These are phyloP conservation scores for Aspergillus biplanus DNA, from an alignment of 495 filamentous ascomycete genomes.

Conservation along the genomic window DNA sequence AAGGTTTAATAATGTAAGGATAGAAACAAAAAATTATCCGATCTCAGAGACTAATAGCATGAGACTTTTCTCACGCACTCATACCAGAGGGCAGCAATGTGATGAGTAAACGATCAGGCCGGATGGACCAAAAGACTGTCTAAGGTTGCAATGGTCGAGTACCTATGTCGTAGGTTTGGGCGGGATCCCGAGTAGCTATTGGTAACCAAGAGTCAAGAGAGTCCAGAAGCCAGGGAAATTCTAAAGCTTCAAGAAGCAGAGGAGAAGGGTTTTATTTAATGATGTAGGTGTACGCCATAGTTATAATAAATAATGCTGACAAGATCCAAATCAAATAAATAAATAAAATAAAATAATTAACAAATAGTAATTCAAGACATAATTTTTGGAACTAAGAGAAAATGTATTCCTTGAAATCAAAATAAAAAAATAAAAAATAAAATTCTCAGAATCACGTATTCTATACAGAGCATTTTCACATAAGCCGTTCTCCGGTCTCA, in stretches of 20 bases:
- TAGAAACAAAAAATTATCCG: neutral
- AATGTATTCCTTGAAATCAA: constrained; percentile 9
- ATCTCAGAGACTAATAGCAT: constrained; percentile 4
- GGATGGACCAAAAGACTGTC: constrained; percentile 16
- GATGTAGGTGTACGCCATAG: constrained; percentile 6
- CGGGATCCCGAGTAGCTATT: constrained; percentile 4
- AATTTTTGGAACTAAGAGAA: constrained; percentile 12
- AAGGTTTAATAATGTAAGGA: constrained; percentile 5
- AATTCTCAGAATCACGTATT: neutral
- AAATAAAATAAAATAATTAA: constrained; percentile 16
- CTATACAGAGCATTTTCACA: constrained; percentile 13
- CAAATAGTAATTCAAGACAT: constrained; percentile 3
- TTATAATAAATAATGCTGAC: constrained; percentile 18
- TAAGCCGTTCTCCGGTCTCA: constrained; percentile 3
- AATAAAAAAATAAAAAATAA: constrained; percentile 4
- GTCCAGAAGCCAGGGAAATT: constrained; percentile 19
- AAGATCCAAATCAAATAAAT: constrained; percentile 18
- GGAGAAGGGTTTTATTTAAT: constrained; percentile 8
- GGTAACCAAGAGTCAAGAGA: constrained; percentile 15
- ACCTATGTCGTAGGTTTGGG: neutral
- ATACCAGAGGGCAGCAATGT: neutral
- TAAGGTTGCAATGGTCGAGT: constrained; percentile 22
- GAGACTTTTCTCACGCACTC: neutral
- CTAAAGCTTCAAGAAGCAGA: constrained; percentile 11
- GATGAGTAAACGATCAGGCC: constrained; percentile 10